Evolutionary conservation across 2,329 filamentous ascomycete genomes (phyloP).

Genomic region (Hymenoscyphus scutula): DNA sequence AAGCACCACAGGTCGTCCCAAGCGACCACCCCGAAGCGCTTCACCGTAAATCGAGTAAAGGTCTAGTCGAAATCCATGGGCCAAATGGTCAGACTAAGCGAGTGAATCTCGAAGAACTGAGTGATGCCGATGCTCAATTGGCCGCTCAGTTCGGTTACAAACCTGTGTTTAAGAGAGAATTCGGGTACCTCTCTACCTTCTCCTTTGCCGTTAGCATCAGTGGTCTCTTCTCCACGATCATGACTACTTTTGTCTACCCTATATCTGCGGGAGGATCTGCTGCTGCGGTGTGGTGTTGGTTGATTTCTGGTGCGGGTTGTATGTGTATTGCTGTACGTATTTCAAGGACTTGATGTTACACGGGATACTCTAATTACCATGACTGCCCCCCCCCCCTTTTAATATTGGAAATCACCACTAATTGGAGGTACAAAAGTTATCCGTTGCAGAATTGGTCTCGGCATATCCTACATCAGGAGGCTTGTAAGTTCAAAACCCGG

Average conservation of each 20-base stretch:
- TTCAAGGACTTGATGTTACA: background rate
- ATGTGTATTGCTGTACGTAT: slow-evolving; percentile 49
- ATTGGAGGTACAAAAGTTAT: slow-evolving; percentile 34
- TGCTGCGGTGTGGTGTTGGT: slow-evolving; percentile 57
- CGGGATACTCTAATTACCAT: slow-evolving; percentile 8
- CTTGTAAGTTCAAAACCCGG: slow-evolving; percentile 28
- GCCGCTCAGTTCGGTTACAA: slow-evolving; percentile 36
- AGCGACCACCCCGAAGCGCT: slow-evolving; percentile 12
- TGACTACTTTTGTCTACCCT: slow-evolving; percentile 54
- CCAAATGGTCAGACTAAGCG: slow-evolving; percentile 22
- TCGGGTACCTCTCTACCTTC: slow-evolving; percentile 56
- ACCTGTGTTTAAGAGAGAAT: slow-evolving; percentile 58
- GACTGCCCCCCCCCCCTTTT: background rate
- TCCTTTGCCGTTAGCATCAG: slow-evolving; percentile 59
- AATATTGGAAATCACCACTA: background rate
- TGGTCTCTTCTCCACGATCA: slow-evolving; percentile 54
- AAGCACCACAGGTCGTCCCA: slow-evolving; percentile 10
- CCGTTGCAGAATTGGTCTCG: slow-evolving; percentile 55
- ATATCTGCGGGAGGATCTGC: slow-evolving; percentile 52
- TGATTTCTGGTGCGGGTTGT: slow-evolving; percentile 54
- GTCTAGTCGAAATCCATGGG: slow-evolving; percentile 23
- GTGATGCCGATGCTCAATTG: slow-evolving; percentile 34
- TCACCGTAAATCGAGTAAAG: slow-evolving; percentile 23
- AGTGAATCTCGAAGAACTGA: slow-evolving; percentile 28
- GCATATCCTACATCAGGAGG: slow-evolving; percentile 57